Base-by-base conservation (phyloP, 192 early-diverging fungal genomes). In the Blastocladiella britannica region DNA sequence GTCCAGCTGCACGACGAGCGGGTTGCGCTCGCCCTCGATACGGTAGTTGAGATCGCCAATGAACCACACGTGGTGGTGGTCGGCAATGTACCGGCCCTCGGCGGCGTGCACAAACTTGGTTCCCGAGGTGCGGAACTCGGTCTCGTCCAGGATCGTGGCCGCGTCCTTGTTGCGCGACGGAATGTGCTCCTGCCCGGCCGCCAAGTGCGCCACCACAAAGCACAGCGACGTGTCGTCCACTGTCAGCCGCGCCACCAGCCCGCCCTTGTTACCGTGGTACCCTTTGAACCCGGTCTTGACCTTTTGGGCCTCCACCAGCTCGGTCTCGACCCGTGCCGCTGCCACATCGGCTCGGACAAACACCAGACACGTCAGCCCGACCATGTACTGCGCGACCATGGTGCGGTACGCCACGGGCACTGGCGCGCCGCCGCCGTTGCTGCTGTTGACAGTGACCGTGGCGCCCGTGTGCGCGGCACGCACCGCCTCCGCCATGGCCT, bases 11-110 rank as follows among this genome's bases (percentile, higher is more conserved):
- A 37, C 68, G 22, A 88, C 47, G 1, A 85, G 88, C 28, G 72
- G 65, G 31, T 82, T 72, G 20, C 88, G 81, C 7, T 72, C 53
- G 58, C 82, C 68, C 28, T 85, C 78, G 58, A 95, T 87, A 22
- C 93, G 80, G 68, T 93, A 97, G 67, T 97, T 97, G 29, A 94
- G 74, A 65, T 96, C 94, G n/a, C 91, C 91, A n/a, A 80, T 78
- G 24, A 85, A 72, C 66, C 87, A 80, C 57, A 77, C 78, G 25
- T 75, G 62, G 30, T 79, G 80, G 56, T 88, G 84, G 61, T 88
- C 89, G 64, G 91, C 60, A 25, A 88, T 80, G 51, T 76, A 65
- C n/a, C 77, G 72, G 23, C 93, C 93, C 64, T 97, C 90, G 51
- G 91, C 93, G 53, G 89, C 91, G 37, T 79, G 56, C 29, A 70